Percentiles rank a stretch among this genome's conserved stretches.
phyloP scores from a whole-genome alignment of 805 yeast species.

The Cyberlindnera lachancei region DNA sequence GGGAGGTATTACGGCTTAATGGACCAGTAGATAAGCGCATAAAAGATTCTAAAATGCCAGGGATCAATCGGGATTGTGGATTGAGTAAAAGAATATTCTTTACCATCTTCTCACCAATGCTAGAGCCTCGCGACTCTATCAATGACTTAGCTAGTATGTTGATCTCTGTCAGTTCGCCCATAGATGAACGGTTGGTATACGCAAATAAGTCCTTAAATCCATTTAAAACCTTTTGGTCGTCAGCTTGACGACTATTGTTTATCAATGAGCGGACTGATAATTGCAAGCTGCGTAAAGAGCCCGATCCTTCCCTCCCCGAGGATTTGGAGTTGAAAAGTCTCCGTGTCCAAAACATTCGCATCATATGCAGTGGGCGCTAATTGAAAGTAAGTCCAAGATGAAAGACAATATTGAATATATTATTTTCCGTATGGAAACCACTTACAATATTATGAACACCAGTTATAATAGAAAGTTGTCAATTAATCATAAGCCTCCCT shows the following conservation, averaged over 20 bases:
- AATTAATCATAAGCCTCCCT: too few species aligned
- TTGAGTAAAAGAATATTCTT: conserved; percentile 1
- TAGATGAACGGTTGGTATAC: conserved; percentile 3
- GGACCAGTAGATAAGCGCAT: conserved; percentile 1
- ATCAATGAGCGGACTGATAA: too few species aligned
- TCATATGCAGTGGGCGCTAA: too few species aligned
- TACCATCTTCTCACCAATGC: conserved; percentile 2
- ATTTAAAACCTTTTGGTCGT: background rate
- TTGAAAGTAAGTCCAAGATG: too few species aligned
- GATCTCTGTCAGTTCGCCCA: conserved; percentile 1
- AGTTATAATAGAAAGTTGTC: too few species aligned
- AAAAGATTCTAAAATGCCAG: conserved; percentile 4
- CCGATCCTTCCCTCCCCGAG: too few species aligned
- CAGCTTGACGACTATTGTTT: background rate
- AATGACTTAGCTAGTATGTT: background rate
- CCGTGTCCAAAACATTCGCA: too few species aligned
- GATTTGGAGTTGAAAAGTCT: too few species aligned
- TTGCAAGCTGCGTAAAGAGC: too few species aligned
- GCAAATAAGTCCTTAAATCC: conserved; percentile 6
- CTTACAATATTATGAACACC: too few species aligned
- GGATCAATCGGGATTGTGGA: conserved; percentile 7
- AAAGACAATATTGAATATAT: too few species aligned
- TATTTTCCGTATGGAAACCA: too few species aligned
- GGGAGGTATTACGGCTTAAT: conserved; percentile 2
- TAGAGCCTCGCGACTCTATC: conserved; percentile 2